Conservation (phyloP, 306 rosid genomes). For the Prunus salicina region DNA sequence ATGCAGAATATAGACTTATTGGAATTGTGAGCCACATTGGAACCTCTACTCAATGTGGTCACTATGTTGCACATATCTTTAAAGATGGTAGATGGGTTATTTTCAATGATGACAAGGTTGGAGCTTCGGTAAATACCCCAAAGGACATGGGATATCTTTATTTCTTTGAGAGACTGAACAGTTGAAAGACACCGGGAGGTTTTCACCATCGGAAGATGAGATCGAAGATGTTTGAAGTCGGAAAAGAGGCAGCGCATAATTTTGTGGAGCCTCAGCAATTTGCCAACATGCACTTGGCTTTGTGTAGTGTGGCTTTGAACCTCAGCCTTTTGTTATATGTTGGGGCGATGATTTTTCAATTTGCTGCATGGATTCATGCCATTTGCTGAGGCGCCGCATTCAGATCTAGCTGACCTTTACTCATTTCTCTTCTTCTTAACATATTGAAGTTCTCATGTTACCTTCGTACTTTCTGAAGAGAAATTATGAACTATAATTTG, state of each 20-base stretch:
- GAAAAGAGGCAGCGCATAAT: not conserved
- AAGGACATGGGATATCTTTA: conserved; percentile 97
- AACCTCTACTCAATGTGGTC: conserved; percentile 91
- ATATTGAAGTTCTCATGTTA: not conserved
- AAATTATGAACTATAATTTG: not conserved
- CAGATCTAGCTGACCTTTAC: not conserved
- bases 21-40: conserved; percentile 97
- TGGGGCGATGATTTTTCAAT: not conserved
- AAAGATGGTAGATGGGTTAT: conserved; percentile 96
- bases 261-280: conserved; percentile 7
- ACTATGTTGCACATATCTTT: conserved; percentile 86
- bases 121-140: conserved; percentile 86
- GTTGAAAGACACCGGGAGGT: conserved; percentile 13
- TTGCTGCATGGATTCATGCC: conserved; percentile 1
- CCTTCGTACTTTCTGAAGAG: not conserved
- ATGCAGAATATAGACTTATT: conserved; percentile 68
- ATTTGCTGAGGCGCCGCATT: not conserved
- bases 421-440: not conserved
- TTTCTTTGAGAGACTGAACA: conserved; percentile 72
- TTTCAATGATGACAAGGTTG: conserved; percentile 87
- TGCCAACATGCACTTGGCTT: not conserved
- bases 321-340: not conserved
- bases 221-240: not conserved
- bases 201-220: not conserved
- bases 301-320: not conserved